Base-by-base conservation (phyloP, 257 asterid genomes). In the Lycium barbarum region DNA sequence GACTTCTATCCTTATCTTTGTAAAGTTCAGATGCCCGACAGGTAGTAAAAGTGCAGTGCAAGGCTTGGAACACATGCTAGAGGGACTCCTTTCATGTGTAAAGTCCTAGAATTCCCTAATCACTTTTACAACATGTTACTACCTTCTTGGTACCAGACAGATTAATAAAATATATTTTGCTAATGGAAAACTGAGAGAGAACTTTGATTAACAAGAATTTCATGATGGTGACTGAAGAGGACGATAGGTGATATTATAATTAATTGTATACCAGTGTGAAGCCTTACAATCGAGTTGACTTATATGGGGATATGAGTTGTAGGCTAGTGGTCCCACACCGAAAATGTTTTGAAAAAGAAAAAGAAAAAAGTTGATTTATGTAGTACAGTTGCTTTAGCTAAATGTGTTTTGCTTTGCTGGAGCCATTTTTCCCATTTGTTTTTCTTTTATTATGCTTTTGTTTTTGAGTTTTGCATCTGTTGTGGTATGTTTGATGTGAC, bases 61-160 rank as follows among this genome's bases (percentile, higher is more conserved):
- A 68, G 53, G 78, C 26, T 68, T 15, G 53, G 26, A 68, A 68
- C 78, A 67, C 12, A 68, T 70, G 79, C 79, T 40, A 70, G 15
- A 70, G 35, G 80, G 14, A 72, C 80, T 72, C 35, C 43, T 26
- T 65, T 45, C 80, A 43, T 72, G 55, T 43, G 15, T 65, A 5
- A 72, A 72, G 55, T n/a, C 80, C 35, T 72, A 72, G 17, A n/a
- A 45, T 72, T 72, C 36, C 54, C 2, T 45, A 2, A n/a, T 72
- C 58, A 18, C 2, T 18, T 43, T 17, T 72, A 36, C 45, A 43
- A 10, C 57, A n/a, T 71, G 7, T 43, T 40, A 43, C 26, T 5
- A 40, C 79, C 2, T 40, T 40, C 35, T 17, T 70, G 57, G 57
- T 71, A 35, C 4, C 49, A 71, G 3, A n/a, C 17, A 43, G 33